These are phyloP conservation scores for Auxenochlorella pyrenoidosa DNA, from an alignment of 139 green algal genomes.

Conservation along the genomic window DNA sequence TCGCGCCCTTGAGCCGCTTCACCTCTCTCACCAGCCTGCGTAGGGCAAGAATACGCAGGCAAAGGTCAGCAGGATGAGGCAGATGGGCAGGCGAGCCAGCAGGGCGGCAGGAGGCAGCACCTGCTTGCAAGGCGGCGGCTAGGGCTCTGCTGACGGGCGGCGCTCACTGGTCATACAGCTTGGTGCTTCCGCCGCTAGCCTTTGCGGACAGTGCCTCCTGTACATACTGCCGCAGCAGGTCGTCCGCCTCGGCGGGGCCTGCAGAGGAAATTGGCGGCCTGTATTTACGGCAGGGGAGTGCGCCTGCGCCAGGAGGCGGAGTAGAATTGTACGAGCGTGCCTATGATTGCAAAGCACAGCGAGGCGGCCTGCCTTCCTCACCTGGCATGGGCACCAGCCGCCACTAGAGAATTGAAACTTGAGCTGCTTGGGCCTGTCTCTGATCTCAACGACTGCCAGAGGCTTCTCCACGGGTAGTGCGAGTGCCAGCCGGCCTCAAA, in stretches of 20 bases:
- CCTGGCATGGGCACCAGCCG: neutral
- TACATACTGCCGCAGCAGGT: constrained; percentile 51
- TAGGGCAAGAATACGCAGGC: neutral
- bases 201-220: constrained; percentile 46
- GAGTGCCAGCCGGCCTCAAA: too few relatives aligned
- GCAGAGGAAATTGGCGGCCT: neutral
- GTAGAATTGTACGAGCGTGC: neutral
- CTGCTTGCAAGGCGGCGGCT: too few relatives aligned
- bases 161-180: constrained; percentile 52
- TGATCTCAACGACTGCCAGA: too few relatives aligned
- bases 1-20: constrained; percentile 28
- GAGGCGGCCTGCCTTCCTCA: neutral
- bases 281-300: neutral
- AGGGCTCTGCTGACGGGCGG: neutral
- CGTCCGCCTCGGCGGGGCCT: constrained; percentile 24
- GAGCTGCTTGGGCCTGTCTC: neutral
- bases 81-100: neutral
- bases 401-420: neutral
- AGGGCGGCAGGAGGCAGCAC: neutral
- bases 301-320: neutral
- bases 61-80: neutral
- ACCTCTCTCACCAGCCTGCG: constrained; percentile 49
- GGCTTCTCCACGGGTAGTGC: too few relatives aligned
- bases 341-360: too few relatives aligned
- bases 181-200: constrained; percentile 27